A percentile compares a stretch with the other conserved stretches of the same genome.
These are phyloP conservation scores for Flaveria robusta DNA, from an alignment of 129 eudicot species.

Conservation along the genomic window DNA sequence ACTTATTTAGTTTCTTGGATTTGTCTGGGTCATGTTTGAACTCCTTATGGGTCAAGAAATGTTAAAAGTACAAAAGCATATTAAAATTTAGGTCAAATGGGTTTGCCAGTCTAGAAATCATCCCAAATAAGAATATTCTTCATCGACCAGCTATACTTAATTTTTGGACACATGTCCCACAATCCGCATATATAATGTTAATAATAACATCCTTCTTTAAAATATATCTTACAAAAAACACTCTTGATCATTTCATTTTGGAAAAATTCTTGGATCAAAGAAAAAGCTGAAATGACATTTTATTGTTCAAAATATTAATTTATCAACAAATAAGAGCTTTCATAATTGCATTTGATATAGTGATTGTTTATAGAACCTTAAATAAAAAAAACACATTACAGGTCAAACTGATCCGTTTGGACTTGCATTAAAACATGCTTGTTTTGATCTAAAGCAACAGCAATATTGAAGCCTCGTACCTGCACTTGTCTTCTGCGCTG, in stretches of 20 bases:
- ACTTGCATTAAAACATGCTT: not conserved
- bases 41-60: too few species aligned
- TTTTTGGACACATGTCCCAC: too few species aligned
- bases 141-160: too few species aligned
- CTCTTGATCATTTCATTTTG: not conserved
- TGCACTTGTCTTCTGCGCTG: slow-evolving; percentile 78
- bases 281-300: not conserved
- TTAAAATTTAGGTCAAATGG: too few species aligned
- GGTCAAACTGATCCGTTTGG: not conserved
- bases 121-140: too few species aligned
- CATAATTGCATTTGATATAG: not conserved
- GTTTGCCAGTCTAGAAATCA: too few species aligned
- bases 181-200: too few species aligned
- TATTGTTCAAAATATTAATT: not conserved
- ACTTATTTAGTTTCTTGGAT: not conserved
- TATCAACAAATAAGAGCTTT: not conserved
- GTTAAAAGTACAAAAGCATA: too few species aligned
- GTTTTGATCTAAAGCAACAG: not conserved
- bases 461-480: slow-evolving; percentile 36
- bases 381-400: not conserved
- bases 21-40: too few species aligned
- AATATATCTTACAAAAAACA: not conserved
- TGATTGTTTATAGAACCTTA: not conserved
- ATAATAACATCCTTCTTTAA: too few species aligned
- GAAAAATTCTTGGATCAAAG: not conserved